Evolutionary conservation across 345 rosid species (phyloP), one percentile per base, ranked within the genome.

Genomic region (Lepidium aucheri): DNA sequence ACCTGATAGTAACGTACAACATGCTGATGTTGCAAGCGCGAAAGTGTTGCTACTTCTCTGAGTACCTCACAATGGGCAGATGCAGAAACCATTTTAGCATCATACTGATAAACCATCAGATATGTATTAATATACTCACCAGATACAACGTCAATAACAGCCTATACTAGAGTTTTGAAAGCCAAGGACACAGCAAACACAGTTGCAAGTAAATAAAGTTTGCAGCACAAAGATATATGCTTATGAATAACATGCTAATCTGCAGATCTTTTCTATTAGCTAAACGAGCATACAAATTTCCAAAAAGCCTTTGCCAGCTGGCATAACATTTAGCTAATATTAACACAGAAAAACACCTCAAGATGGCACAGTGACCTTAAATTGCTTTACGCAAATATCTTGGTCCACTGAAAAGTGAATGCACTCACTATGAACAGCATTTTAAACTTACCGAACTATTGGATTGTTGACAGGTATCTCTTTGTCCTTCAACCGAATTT

Each of bases 1-100:
- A 93, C 98, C 91, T 93, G 98, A 84, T 90, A 93, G 77, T 93
- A 93, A 39, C 98, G 98, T 52, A 93, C 98, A 57, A 93, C 97
- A 82, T 93, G 98, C n/a, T 81, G 96, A 88, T 93, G 98, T 64
- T 93, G 97, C 80, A 93, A 82, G 42, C 97, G 98, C 6, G 98
- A 88, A 65, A 93, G 96, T 39, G 98, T 93, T 9, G 97, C 90
- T 66, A 93, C 98, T 80, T 93, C 98, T 85, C 98, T 93, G 76
- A 74, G 72, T 44, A 84, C 41, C 76, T 77, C 81, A 59, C 20
- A 13, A 77, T 9, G 36, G 69, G 49, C 73, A 58, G 33, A 73
- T 62, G 64, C 30, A 53, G 20, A 47, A 60, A 53, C 36, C 38
- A 14, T 16, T 41, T 66, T 66, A 73, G 59, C 54, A 65, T 40